Conservation (phyloP, 768 basidiomycete genomes). For the Xanthoconium stramineum region DNA sequence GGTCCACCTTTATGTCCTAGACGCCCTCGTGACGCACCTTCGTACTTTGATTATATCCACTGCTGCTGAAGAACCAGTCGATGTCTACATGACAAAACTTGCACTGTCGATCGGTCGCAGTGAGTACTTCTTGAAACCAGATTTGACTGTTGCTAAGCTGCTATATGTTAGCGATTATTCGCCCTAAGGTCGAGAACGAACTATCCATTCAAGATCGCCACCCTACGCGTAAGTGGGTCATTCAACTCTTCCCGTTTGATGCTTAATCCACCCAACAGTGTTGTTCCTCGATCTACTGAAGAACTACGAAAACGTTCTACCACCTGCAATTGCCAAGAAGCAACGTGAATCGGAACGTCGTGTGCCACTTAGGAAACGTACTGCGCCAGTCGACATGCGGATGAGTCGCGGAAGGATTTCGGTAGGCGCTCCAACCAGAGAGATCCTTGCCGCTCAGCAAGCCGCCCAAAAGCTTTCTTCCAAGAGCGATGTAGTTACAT, state of each 20-base stretch:
- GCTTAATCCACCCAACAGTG: conserved; percentile 38
- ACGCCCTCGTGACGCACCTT: conserved; percentile 74
- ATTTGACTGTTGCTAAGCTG: background rate
- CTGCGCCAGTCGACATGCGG: conserved; percentile 85
- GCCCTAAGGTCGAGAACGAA: conserved; percentile 80
- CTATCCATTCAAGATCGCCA: conserved; percentile 91
- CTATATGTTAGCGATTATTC: conserved; percentile 57
- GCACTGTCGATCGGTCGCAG: conserved; percentile 84
- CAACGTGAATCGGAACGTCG: conserved; percentile 85
- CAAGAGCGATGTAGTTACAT: conserved; percentile 13
- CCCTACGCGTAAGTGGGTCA: conserved; percentile 55
- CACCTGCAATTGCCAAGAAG: conserved; percentile 80
- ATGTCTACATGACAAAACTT: conserved; percentile 83
- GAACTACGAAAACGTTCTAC: conserved; percentile 70
- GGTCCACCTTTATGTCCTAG: conserved; percentile 78
- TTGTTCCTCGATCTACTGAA: conserved; percentile 84
- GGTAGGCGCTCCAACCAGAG: conserved; percentile 63
- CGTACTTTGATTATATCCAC: conserved; percentile 69
- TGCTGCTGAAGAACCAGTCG: conserved; percentile 63
- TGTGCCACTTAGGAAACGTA: conserved; percentile 80
- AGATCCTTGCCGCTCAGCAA: conserved; percentile 70
- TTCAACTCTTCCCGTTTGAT: background rate
- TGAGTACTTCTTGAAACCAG: conserved; percentile 38
- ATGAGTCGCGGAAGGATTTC: conserved; percentile 77
- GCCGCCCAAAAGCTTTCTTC: conserved; percentile 52